phyloP scores from a whole-genome alignment of 2,329 filamentous ascomycete species.

The Leptosphaerulina australis region DNA sequence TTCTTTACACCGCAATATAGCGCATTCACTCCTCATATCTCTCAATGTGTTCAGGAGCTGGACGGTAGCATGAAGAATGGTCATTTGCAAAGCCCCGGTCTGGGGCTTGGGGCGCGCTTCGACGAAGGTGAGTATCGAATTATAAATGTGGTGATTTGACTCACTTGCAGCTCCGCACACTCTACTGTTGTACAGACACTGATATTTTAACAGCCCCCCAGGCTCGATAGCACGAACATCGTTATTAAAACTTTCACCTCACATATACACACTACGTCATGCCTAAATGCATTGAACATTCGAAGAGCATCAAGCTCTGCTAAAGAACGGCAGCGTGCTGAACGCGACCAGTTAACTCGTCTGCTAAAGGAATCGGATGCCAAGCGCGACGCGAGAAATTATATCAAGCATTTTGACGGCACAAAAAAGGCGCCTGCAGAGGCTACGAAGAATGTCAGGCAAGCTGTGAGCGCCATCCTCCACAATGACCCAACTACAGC shows the following conservation, averaged over 20 bases:
- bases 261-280: slow-evolving; percentile 22
- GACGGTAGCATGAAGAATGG: slow-evolving; percentile 48
- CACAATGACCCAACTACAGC: slow-evolving; percentile 46
- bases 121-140: slow-evolving; percentile 27
- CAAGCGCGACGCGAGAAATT: slow-evolving; percentile 89
- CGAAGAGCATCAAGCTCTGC: slow-evolving; percentile 36
- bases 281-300: slow-evolving; percentile 19
- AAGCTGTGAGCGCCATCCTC: slow-evolving; percentile 25
- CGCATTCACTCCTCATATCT: slow-evolving; percentile 1
- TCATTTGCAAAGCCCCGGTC: slow-evolving; percentile 43
- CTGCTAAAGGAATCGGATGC: slow-evolving; percentile 86
- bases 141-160: slow-evolving; percentile 11
- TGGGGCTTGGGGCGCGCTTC: slow-evolving; percentile 40
- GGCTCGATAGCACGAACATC: slow-evolving; percentile 29
- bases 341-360: slow-evolving; percentile 46
- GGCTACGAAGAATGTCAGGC: slow-evolving; percentile 18
- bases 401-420: slow-evolving; percentile 80
- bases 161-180: slow-evolving; percentile 13
- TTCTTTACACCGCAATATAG: slow-evolving; percentile 15
- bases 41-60: slow-evolving; percentile 18
- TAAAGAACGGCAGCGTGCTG: slow-evolving; percentile 46
- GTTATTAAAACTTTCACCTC: slow-evolving; percentile 5
- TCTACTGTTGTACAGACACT: slow-evolving; percentile 9
- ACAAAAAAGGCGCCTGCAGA: slow-evolving; percentile 27
- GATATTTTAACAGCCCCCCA: slow-evolving; percentile 25